Evolutionary conservation across 805 yeast species (phyloP).

Genomic region (Myxozyma melibiosi): DNA sequence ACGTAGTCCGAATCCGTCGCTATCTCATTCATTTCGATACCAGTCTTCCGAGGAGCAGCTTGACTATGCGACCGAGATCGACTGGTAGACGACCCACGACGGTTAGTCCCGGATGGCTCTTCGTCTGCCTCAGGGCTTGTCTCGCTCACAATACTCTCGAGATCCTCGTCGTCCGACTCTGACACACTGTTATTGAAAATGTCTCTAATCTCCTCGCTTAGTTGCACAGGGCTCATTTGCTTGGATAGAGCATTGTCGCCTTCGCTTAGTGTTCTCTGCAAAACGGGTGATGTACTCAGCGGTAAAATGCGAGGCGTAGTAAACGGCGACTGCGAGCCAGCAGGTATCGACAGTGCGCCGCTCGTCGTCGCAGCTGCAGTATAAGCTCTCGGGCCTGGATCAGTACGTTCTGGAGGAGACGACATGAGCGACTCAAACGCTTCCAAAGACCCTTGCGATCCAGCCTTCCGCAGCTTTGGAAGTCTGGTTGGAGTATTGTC

Average conservation of each 20-base stretch:
- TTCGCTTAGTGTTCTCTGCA: conserved; percentile 3
- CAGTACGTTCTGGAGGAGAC: neutral
- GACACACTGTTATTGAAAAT: neutral
- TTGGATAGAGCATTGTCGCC: neutral
- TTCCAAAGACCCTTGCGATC: conserved; percentile 19
- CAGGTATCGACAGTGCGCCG: neutral
- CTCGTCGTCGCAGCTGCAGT: neutral
- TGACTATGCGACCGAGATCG: too few relatives aligned
- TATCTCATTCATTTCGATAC: conserved; percentile 29
- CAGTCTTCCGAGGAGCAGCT: neutral
- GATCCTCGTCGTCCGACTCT: conserved; percentile 6
- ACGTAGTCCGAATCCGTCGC: conserved; percentile 14
- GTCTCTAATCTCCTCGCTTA: conserved; percentile 17
- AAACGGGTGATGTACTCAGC: neutral
- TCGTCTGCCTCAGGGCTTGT: neutral
- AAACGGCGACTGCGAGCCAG: conserved; percentile 7
- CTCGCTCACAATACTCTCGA: neutral
- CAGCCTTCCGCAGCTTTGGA: neutral
- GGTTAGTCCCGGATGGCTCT: neutral
- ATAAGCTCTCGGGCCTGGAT: neutral
- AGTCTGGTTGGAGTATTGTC: neutral
- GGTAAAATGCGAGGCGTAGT: conserved; percentile 10
- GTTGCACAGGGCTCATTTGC: conserved; percentile 6
- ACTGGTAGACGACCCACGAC: neutral
- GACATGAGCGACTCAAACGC: conserved; percentile 21